Evolutionary conservation across 495 filamentous ascomycete species (phyloP).

Genomic region (Aspergillus cristatus): DNA sequence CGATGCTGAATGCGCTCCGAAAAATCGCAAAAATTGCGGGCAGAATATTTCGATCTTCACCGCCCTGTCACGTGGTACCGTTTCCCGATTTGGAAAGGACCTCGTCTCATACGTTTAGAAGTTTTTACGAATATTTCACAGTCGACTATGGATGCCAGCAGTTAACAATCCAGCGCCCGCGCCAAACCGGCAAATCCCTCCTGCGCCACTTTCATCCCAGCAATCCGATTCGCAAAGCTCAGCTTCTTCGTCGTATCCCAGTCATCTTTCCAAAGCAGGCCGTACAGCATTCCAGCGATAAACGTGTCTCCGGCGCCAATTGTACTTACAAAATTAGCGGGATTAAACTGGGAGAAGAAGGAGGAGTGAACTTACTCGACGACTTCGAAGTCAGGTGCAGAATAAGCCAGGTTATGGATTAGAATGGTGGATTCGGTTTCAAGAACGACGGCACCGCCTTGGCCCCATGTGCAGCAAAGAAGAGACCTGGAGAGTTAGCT

Average conservation of each 20-base stretch:
- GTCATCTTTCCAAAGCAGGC: conserved; percentile 39
- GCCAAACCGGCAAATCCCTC: conserved; percentile 55
- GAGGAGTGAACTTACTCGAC: conserved; percentile 50
- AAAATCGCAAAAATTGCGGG: conserved; percentile 26
- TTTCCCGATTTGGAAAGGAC: background rate
- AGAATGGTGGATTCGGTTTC: conserved; percentile 26
- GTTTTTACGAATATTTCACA: no score
- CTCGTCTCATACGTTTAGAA: no score
- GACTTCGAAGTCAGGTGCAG: conserved; percentile 30
- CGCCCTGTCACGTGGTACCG: conserved; percentile 29
- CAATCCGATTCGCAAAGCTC: conserved; percentile 54
- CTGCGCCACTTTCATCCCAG: conserved; percentile 56
- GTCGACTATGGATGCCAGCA: no score
- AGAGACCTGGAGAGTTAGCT: no score
- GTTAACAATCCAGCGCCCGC: conserved; percentile 10
- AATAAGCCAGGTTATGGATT: conserved; percentile 38
- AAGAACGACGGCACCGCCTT: conserved; percentile 46
- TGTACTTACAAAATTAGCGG: conserved; percentile 35
- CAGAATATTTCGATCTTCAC: conserved; percentile 37
- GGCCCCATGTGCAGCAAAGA: conserved; percentile 61
- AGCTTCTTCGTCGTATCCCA: conserved; percentile 46
- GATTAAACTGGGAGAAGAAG: background rate
- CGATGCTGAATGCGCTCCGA: conserved; percentile 6
- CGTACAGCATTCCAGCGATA: conserved; percentile 61
- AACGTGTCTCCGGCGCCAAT: conserved; percentile 71